phyloP scores from a whole-genome alignment of 176 grass and related monocot genomes.

The Thinopyrum elongatum region DNA sequence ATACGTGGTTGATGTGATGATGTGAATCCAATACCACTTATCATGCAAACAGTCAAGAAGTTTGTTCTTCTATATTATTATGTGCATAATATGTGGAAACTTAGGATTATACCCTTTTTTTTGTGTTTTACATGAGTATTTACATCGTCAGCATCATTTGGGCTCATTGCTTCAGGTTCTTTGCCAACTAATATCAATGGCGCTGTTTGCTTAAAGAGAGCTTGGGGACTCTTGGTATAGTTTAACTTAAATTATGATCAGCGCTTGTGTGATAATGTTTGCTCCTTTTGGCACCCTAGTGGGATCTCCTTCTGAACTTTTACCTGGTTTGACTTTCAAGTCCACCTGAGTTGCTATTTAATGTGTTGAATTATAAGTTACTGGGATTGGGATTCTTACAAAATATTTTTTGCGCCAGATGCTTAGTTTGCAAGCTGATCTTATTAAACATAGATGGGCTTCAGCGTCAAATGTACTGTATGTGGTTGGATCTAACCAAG shows the following conservation, averaged over 20 bases:
- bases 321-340: conserved; percentile 26
- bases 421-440: conserved; percentile 9
- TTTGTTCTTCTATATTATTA: conserved; percentile 13
- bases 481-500: not conserved
- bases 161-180: conserved; percentile 34
- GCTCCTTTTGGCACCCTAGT: not conserved
- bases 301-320: not conserved
- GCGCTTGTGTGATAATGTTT: not conserved
- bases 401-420: conserved; percentile 27
- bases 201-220: conserved; percentile 35
- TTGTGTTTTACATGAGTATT: conserved; percentile 12
- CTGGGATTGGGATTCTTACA: not conserved
- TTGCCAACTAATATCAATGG: conserved; percentile 29
- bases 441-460: conserved; percentile 17
- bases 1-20: conserved; percentile 31
- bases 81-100: conserved; percentile 28
- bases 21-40: conserved; percentile 20
- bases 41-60: conserved; percentile 4
- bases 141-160: conserved; percentile 25
- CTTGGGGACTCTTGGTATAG: conserved; percentile 12
- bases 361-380: conserved; percentile 5
- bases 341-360: conserved; percentile 28
- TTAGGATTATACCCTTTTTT: conserved; percentile 13
- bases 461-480: not conserved
- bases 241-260: conserved; percentile 30